These are phyloP conservation scores for Tetrahymena elliotti DNA, from an alignment of 73 alveolate genomes.

Conservation along the genomic window DNA sequence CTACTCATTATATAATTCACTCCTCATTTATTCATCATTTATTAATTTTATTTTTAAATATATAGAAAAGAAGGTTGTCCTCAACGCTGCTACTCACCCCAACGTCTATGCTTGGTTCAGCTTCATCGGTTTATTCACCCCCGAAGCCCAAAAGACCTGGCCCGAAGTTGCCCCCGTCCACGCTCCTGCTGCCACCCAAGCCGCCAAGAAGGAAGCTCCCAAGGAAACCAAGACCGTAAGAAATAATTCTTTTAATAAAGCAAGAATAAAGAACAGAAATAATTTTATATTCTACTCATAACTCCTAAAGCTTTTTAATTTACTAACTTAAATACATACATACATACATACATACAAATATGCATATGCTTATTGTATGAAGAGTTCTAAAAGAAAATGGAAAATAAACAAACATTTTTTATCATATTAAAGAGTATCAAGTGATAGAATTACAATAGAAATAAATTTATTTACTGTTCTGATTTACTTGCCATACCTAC, in stretches of 20 bases:
- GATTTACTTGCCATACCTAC: too few species aligned
- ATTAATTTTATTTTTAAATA: not conserved
- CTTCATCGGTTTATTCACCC: not conserved
- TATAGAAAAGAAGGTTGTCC: not conserved
- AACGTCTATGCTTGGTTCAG: not conserved
- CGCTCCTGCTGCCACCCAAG: not conserved
- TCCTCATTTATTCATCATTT: not conserved
- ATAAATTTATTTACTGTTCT: too few species aligned
- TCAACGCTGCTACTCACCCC: not conserved
- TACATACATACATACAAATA: too few species aligned
- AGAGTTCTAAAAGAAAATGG: too few species aligned
- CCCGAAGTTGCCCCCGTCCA: not conserved
- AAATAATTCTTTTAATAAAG: not conserved
- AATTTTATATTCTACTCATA: not conserved
- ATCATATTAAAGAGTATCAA: too few species aligned
- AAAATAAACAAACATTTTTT: too few species aligned
- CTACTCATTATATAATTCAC: not conserved
- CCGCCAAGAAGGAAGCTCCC: not conserved
- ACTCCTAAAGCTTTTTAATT: not conserved
- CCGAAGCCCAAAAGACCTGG: not conserved
- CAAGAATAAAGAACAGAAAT: not conserved
- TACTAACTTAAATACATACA: not conserved
- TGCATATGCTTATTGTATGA: too few species aligned
- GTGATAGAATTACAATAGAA: too few species aligned
- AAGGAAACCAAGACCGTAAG: not conserved